Evolutionary conservation across 352 stramenopile genomes (phyloP).

Genomic region (Globisporangium splendens): DNA sequence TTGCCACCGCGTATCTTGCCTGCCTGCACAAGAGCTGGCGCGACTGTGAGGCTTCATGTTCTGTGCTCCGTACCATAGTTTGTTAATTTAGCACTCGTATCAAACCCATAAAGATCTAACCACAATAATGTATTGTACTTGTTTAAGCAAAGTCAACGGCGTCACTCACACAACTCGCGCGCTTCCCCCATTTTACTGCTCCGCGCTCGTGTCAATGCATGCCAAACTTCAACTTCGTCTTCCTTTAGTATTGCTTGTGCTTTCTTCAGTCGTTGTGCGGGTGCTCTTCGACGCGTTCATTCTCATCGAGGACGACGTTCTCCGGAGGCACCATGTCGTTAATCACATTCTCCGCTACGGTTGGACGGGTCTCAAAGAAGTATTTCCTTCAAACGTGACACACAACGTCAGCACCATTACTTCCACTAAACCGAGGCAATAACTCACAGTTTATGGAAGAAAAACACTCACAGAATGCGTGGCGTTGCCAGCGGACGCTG

Average conservation of each 20-base stretch:
- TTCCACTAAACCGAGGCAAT: no score
- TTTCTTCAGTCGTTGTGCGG: conserved; percentile 51
- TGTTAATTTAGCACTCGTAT: conserved; percentile 13
- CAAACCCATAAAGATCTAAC: conserved; percentile 6
- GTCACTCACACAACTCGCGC: no score
- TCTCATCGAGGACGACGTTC: conserved; percentile 34
- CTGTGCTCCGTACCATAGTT: conserved; percentile 8
- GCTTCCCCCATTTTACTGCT: no score
- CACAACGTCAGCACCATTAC: no score
- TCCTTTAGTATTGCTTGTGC: background rate
- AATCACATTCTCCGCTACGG: conserved; percentile 51
- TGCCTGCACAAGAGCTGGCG: background rate
- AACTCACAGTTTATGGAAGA: no score
- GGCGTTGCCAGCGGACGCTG: conserved; percentile 91
- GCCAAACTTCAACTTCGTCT: background rate
- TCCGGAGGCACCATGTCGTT: conserved; percentile 45
- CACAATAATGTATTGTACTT: conserved; percentile 12
- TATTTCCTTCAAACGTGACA: conserved; percentile 34
- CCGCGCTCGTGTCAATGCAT: background rate
- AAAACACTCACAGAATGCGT: conserved; percentile 76
- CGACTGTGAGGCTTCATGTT: background rate
- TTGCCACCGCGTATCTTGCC: no score
- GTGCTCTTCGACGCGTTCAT: conserved; percentile 33
- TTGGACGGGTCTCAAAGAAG: conserved; percentile 50
- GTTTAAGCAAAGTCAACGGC: background rate